phyloP scores from a whole-genome alignment of 2,329 filamentous ascomycete genomes.

The Xylariales sp. region DNA sequence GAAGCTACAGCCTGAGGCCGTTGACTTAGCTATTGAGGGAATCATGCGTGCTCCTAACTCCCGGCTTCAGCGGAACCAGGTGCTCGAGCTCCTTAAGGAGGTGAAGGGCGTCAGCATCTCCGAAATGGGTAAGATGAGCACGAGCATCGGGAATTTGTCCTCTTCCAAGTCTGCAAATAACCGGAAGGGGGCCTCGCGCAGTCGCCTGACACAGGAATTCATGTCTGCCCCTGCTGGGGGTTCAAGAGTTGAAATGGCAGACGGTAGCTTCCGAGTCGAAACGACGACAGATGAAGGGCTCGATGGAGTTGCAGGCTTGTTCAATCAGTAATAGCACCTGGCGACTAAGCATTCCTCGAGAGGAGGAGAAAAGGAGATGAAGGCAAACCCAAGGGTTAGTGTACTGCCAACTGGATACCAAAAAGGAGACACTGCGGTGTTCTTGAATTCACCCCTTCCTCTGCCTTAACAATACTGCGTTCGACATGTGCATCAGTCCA shows the following conservation, averaged over 20 bases:
- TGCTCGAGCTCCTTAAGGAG: conserved; percentile 80
- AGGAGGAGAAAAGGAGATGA: too few relatives aligned
- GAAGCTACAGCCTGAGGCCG: conserved; percentile 63
- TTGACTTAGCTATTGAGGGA: conserved; percentile 60
- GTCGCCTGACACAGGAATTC: conserved; percentile 62
- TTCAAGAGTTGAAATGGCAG: conserved; percentile 8
- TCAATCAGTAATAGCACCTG: conserved; percentile 22
- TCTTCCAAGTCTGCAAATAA: conserved; percentile 12
- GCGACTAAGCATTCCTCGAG: too few relatives aligned
- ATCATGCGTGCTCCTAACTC: conserved; percentile 56
- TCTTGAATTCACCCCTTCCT: too few relatives aligned
- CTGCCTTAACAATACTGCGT: too few relatives aligned
- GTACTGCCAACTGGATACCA: too few relatives aligned
- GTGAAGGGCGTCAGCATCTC: conserved; percentile 88
- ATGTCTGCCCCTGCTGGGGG: conserved; percentile 43
- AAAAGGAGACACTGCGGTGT: too few relatives aligned
- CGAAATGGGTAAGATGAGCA: conserved; percentile 81
- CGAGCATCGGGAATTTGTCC: conserved; percentile 36
- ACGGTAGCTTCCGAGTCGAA: conserved; percentile 14
- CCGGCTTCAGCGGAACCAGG: conserved; percentile 74
- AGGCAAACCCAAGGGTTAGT: too few relatives aligned
- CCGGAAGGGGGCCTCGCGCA: conserved; percentile 40
- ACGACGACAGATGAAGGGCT: conserved; percentile 42
- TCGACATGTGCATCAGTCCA: too few relatives aligned
- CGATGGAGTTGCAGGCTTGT: conserved; percentile 52